phyloP scores from a whole-genome alignment of 2,329 filamentous ascomycete species.

The Aspergillus ochraceoroseus region DNA sequence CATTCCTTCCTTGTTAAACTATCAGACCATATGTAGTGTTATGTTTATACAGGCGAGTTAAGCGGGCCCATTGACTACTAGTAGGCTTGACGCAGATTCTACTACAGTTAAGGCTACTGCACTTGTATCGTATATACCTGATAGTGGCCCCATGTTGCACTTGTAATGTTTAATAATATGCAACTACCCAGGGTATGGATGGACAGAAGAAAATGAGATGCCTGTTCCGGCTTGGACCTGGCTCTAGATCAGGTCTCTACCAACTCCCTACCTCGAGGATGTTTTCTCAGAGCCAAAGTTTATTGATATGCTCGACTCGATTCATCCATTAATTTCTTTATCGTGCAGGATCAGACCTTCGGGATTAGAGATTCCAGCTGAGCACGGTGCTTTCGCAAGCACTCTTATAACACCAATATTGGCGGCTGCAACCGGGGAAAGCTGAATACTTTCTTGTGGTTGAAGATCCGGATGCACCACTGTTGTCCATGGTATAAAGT shows the following conservation, averaged over 20 bases:
- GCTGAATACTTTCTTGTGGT: constrained; percentile 42
- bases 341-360: constrained; percentile 1
- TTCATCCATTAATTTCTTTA: not conserved
- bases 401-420: not conserved
- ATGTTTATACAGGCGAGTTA: too few relatives aligned
- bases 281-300: too few relatives aligned
- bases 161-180: too few relatives aligned
- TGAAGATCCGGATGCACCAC: constrained; percentile 49
- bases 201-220: not conserved
- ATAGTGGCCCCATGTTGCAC: too few relatives aligned
- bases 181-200: too few relatives aligned
- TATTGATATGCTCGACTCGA: not conserved
- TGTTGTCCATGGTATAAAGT: constrained; percentile 44
- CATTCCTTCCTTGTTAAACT: too few relatives aligned
- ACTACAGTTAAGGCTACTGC: too few relatives aligned
- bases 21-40: too few relatives aligned
- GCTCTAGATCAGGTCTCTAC: not conserved
- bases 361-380: not conserved
- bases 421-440: not conserved
- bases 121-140: too few relatives aligned
- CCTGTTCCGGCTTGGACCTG: constrained; percentile 1
- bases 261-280: too few relatives aligned
- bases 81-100: too few relatives aligned
- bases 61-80: too few relatives aligned
- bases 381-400: not conserved